Conservation (phyloP, 768 basidiomycete genomes). For the Macrolepiota fuliginosa region DNA sequence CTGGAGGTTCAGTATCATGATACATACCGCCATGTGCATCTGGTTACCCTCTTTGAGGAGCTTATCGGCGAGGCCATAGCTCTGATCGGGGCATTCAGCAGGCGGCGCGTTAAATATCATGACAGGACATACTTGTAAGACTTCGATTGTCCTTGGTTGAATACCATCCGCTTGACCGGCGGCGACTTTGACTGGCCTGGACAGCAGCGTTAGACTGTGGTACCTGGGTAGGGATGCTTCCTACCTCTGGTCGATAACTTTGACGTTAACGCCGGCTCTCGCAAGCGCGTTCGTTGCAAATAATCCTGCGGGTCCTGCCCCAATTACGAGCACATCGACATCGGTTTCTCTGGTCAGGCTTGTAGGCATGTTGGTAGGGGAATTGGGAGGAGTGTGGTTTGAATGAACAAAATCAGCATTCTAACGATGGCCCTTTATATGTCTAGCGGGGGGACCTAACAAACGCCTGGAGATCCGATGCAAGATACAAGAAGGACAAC, state of each 20-base stretch:
- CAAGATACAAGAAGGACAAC: not conserved
- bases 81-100: constrained; percentile 36
- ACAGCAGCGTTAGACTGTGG: not conserved
- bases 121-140: constrained; percentile 41
- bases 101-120: not conserved
- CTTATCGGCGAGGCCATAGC: constrained; percentile 72
- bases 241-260: constrained; percentile 61
- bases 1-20: not conserved
- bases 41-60: constrained; percentile 64
- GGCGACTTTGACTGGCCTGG: constrained; percentile 44
- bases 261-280: constrained; percentile 53
- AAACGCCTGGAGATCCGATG: not conserved
- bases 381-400: not conserved
- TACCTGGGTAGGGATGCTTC: constrained; percentile 6
- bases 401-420: not conserved
- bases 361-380: constrained; percentile 1
- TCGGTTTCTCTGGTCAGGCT: constrained; percentile 28
- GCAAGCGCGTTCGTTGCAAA: constrained; percentile 70
- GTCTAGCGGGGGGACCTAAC: not conserved
- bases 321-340: constrained; percentile 61
- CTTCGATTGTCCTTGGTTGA: constrained; percentile 52
- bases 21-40: constrained; percentile 64
- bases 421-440: not conserved
- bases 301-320: constrained; percentile 59
- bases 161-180: constrained; percentile 63